Percentiles rank a stretch among this genome's conserved stretches.
Evolutionary conservation across 2,329 filamentous ascomycete species (phyloP).

Genomic region (Metarhizium sp.): DNA sequence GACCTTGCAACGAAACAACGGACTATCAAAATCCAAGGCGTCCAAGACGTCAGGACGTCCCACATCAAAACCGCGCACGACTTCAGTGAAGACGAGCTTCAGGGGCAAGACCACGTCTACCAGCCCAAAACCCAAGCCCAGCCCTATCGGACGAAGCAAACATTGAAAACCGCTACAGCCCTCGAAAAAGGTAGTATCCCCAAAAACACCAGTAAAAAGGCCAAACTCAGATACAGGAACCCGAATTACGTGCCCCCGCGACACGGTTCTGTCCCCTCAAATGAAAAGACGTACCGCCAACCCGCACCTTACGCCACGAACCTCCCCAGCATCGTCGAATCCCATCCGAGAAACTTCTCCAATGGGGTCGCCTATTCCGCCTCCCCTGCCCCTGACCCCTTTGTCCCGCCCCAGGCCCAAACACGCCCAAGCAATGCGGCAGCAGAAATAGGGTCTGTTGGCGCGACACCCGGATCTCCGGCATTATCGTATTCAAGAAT

Average conservation of each 20-base stretch:
- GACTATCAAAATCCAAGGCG: not conserved
- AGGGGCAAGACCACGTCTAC: not conserved
- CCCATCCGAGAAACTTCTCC: no score
- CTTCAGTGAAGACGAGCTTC: not conserved
- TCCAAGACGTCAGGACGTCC: not conserved
- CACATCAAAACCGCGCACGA: not conserved
- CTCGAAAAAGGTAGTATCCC: not conserved
- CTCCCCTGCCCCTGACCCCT: not conserved
- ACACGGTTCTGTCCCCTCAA: not conserved
- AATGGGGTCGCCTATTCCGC: not conserved
- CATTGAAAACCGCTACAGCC: not conserved
- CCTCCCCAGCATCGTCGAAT: not conserved
- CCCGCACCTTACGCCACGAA: not conserved
- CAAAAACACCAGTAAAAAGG: not conserved
- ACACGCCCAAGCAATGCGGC: not conserved
- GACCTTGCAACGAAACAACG: not conserved
- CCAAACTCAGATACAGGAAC: not conserved
- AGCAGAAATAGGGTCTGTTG: not conserved
- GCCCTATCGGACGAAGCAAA: not conserved
- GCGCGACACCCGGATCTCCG: not conserved
- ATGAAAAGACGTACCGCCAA: not conserved
- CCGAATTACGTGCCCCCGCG: not conserved
- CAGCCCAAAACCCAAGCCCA: not conserved
- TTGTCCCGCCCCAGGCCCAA: not conserved
- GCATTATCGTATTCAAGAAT: not conserved